A percentile compares a stretch with the other conserved stretches of the same genome.
Conservation (phyloP, 805 yeast species). For the Candida tammaniensis region DNA sequence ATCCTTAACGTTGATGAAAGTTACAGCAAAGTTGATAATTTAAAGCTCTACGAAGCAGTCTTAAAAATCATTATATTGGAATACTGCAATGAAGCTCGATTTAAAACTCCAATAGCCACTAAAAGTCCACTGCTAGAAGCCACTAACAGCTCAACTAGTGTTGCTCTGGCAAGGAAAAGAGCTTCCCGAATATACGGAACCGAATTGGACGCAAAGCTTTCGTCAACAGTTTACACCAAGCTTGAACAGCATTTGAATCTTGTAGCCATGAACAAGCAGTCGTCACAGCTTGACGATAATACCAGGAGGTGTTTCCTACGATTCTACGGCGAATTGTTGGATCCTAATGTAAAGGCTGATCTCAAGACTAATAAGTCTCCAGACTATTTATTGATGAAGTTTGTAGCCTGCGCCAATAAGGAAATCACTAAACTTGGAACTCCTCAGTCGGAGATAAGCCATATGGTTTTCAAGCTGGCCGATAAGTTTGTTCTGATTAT, state of each 20-base stretch:
- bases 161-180: conserved; percentile 10
- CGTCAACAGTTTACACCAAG: conserved; percentile 34
- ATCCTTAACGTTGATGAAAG: conserved; percentile 17
- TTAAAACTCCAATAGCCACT: conserved; percentile 32
- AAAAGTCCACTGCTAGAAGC: conserved; percentile 3
- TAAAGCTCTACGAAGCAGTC: conserved; percentile 48
- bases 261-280: conserved; percentile 45
- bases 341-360: conserved; percentile 40
- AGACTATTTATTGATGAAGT: conserved; percentile 50
- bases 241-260: conserved; percentile 42
- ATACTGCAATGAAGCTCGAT: conserved; percentile 64
- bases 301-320: conserved; percentile 59
- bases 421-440: conserved; percentile 46
- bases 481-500: conserved; percentile 35
- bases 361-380: conserved; percentile 29
- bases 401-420: conserved; percentile 51
- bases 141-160: too few species aligned
- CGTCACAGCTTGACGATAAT: conserved; percentile 38
- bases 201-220: conserved; percentile 27
- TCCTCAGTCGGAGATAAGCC: conserved; percentile 27
- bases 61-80: conserved; percentile 56
- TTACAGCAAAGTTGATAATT: conserved; percentile 18
- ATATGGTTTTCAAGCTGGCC: conserved; percentile 35
- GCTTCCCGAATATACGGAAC: conserved; percentile 12
- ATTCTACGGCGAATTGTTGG: conserved; percentile 58